phyloP scores from a whole-genome alignment of 2,329 filamentous ascomycete species.

The Trichoderma sp. region DNA sequence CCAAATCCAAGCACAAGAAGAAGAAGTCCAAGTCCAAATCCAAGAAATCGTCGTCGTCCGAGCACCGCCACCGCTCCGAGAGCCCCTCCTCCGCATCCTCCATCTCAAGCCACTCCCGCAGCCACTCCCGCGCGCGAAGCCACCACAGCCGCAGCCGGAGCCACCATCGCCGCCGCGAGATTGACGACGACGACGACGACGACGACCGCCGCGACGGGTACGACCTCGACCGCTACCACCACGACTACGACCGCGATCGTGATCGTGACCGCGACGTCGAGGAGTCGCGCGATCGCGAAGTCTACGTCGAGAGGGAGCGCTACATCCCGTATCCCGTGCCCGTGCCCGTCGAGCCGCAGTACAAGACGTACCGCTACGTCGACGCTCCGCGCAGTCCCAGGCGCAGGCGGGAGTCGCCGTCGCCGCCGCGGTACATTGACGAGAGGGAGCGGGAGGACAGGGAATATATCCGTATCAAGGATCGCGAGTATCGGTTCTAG shows the following conservation, averaged over 20 bases:
- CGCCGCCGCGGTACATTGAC: constrained; percentile 38
- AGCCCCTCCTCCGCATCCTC: constrained; percentile 21
- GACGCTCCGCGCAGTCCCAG: constrained; percentile 47
- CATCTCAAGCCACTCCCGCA: constrained; percentile 34
- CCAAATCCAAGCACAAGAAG: constrained; percentile 11
- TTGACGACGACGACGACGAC: background rate
- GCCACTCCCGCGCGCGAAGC: background rate
- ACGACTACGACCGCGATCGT: constrained; percentile 8
- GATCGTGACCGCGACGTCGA: constrained; percentile 16
- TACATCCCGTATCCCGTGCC: constrained; percentile 48
- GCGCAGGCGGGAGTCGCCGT: constrained; percentile 34
- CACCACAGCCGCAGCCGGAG: constrained; percentile 34
- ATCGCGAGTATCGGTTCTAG: constrained; percentile 33
- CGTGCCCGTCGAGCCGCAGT: constrained; percentile 46
- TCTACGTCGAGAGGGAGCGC: constrained; percentile 56
- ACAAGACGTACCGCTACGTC: constrained; percentile 57
- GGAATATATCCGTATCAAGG: constrained; percentile 31
- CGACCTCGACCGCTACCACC: constrained; percentile 1
- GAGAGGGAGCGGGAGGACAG: constrained; percentile 32
- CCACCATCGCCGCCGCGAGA: constrained; percentile 12
- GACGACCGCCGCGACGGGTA: background rate
- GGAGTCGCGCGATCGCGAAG: constrained; percentile 43
- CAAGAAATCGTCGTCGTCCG: too few species aligned
- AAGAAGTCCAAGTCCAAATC: constrained; percentile 24
- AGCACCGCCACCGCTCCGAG: constrained; percentile 33